These are phyloP conservation scores for Candida ortonii DNA, from an alignment of 805 yeast species.

Conservation along the genomic window DNA sequence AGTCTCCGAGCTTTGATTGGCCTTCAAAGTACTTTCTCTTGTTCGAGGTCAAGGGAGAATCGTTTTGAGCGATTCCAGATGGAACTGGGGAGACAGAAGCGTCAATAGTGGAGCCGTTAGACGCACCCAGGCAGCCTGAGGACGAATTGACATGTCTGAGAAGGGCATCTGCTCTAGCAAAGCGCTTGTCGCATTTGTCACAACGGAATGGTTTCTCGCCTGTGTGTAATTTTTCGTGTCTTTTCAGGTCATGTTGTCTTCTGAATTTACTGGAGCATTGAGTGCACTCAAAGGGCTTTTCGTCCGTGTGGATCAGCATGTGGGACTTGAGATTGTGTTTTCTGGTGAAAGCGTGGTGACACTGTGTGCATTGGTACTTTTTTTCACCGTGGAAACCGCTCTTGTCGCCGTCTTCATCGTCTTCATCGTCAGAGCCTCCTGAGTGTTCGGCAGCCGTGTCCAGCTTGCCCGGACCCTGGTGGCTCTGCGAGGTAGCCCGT, in stretches of 20 bases:
- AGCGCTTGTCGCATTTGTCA: conserved; percentile 55
- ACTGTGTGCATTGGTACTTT: conserved; percentile 51
- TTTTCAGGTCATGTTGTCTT: conserved; percentile 69
- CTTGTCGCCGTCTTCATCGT: conserved; percentile 16
- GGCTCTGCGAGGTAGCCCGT: conserved; percentile 6
- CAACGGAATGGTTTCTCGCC: conserved; percentile 72
- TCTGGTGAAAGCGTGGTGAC: conserved; percentile 64
- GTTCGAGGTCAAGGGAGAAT: conserved; percentile 3
- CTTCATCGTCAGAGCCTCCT: conserved; percentile 6
- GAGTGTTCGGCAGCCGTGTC: too few species aligned
- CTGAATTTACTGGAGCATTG: conserved; percentile 63
- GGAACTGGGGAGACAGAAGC: conserved; percentile 16
- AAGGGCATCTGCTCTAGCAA: conserved; percentile 76
- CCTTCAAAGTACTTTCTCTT: conserved; percentile 16
- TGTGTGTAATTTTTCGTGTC: conserved; percentile 73
- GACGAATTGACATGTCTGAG: conserved; percentile 57
- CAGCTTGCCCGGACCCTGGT: conserved; percentile 5
- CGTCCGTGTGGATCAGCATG: conserved; percentile 61
- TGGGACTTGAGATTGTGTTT: conserved; percentile 75
- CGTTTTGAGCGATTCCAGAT: conserved; percentile 7
- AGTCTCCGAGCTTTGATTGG: conserved; percentile 3
- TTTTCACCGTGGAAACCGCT: conserved; percentile 26
- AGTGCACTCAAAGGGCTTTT: conserved; percentile 61
- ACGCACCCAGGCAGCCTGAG: conserved; percentile 25
- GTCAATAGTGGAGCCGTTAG: conserved; percentile 10